Base-by-base conservation (phyloP, 2,329 filamentous ascomycete genomes). In the Fusarium vanettenii region DNA sequence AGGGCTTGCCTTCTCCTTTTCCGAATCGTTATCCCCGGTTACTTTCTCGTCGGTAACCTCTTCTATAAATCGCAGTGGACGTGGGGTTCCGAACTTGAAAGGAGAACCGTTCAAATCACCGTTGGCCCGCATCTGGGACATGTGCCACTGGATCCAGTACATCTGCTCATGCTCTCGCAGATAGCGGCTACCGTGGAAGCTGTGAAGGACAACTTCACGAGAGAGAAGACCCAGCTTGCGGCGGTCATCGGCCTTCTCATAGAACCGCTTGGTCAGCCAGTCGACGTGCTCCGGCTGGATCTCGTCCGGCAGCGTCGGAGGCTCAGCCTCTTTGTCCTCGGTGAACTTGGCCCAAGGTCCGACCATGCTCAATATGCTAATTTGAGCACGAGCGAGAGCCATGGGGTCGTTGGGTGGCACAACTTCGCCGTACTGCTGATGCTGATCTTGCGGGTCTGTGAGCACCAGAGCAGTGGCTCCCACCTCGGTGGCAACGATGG, bases 121-220 rank as follows among this genome's bases (percentile, higher is more conserved):
- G 31, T 72, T 59, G 9, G 39, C 56, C n/a, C 64, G 61, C 67
- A 70, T 70, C 60, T 67, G 64, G 10, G 62, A 52, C 48, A 52
- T 52, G 7, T 75, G 68, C 72, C 72, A 76, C 27, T 75, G 73
- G 7, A 75, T 63, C 73, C 73, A 76, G 48, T 75, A 75, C 72
- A 76, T 75, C 29, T 75, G 73, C 37, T 76, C 70, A 35, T 76
- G 73, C 14, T 76, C 73, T 6, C 73, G 64, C 0, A 75, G 60
- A 57, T 75, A 75, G 4, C 72, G 70, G 35, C 61, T 74, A 1
- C 72, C 73, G 55, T 75, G 73, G 31, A 75, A 75, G 35, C 73
- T 75, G 43, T 73, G 60, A 4, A 75, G 59, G 2, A 75, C 73
- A 7, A 68, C 69, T 22, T 75, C 50, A 1, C 72, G 72, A 6